A percentile compares a stretch with the other conserved stretches of the same genome.
Conservation (phyloP, 495 filamentous ascomycete genomes). For the Aspergillus incahuasiensis region DNA sequence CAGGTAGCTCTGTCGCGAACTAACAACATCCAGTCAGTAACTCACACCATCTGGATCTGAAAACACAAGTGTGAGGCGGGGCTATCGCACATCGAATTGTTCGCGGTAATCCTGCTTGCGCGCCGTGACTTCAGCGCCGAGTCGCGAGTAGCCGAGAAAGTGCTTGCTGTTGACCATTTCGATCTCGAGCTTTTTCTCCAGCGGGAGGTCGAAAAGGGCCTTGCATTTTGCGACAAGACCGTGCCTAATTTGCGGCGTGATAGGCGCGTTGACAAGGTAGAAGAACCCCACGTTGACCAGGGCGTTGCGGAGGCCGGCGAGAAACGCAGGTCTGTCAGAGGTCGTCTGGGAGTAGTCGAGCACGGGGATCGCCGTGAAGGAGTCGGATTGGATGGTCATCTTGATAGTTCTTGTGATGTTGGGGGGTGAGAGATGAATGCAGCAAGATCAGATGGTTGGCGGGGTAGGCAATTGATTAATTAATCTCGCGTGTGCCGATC, state of each 20-base stretch:
- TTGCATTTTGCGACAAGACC: constrained; percentile 65
- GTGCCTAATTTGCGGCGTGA: constrained; percentile 60
- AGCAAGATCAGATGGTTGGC: not conserved
- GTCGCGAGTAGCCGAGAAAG: constrained; percentile 49
- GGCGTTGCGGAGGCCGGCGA: constrained; percentile 67
- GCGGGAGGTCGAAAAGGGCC: constrained; percentile 75
- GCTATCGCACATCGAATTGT: constrained; percentile 75
- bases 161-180: constrained; percentile 83
- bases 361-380: constrained; percentile 73
- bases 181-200: constrained; percentile 77
- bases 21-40: constrained; percentile 14
- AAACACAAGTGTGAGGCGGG: too few relatives aligned
- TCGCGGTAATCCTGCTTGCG: constrained; percentile 55
- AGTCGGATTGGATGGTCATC: constrained; percentile 1
- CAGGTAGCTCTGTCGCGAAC: constrained; percentile 59
- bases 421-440: not conserved
- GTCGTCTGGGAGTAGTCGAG: constrained; percentile 68
- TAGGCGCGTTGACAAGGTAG: constrained; percentile 81
- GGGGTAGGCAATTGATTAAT: not conserved
- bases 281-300: constrained; percentile 90
- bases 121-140: constrained; percentile 47
- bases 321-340: constrained; percentile 62
- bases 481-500: not conserved
- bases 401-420: not conserved
- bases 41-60: too few relatives aligned